Evolutionary conservation across 441 rosid genomes (phyloP).

Genomic region (Jatropha multifida): DNA sequence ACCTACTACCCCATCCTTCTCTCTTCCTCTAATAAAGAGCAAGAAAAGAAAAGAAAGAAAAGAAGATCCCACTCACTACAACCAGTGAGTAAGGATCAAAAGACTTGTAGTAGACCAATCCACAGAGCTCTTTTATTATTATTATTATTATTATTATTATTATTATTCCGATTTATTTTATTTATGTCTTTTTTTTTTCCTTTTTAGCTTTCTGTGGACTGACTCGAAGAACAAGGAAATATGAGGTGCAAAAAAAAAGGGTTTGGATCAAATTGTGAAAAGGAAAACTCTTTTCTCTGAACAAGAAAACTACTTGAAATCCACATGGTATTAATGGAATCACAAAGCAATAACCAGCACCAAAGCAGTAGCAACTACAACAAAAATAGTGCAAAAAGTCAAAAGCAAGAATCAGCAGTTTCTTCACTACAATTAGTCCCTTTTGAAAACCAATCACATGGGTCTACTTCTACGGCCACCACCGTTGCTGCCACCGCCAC

Average conservation of each 20-base stretch:
- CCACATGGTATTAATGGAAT: slow-evolving; percentile 32
- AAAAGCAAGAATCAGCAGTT: slow-evolving; percentile 25
- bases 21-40: slow-evolving; percentile 16
- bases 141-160: not conserved
- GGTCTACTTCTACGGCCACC: slow-evolving; percentile 14
- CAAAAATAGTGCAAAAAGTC: not conserved
- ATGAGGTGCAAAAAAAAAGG: slow-evolving; percentile 11
- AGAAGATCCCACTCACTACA: slow-evolving; percentile 22
- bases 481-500: slow-evolving; percentile 12
- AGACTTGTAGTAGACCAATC: not conserved
- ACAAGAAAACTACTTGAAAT: not conserved
- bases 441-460: slow-evolving; percentile 12
- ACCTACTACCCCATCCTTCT: slow-evolving; percentile 17
- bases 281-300: too few species aligned
- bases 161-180: not conserved
- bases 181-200: not conserved
- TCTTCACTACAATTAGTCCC: slow-evolving; percentile 19
- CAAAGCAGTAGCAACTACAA: not conserved
- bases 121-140: not conserved
- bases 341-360: slow-evolving; percentile 13
- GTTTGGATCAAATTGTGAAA: slow-evolving; percentile 11
- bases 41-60: slow-evolving; percentile 5
- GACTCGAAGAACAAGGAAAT: slow-evolving; percentile 9
- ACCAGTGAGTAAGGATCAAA: slow-evolving; percentile 14
- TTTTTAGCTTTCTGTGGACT: not conserved